These are phyloP conservation scores for Juncus effusus DNA, from an alignment of 176 grass and related monocot species.

Conservation along the genomic window DNA sequence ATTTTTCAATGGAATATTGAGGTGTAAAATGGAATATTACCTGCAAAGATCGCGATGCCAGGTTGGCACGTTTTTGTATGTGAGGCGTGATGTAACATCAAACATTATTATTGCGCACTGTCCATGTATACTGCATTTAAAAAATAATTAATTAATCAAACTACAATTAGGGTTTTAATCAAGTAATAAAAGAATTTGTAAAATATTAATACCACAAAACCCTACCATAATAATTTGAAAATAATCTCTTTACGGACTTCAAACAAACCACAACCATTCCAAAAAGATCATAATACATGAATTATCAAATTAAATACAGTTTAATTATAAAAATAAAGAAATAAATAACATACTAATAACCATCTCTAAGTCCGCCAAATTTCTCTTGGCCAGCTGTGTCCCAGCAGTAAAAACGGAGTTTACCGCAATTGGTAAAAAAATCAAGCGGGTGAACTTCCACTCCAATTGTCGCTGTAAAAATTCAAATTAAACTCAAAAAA, in stretches of 20 bases:
- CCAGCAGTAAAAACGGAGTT: conserved; percentile 89
- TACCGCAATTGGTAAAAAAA: conserved; percentile 84
- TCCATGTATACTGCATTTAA: conserved; percentile 56
- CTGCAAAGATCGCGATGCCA: conserved; percentile 92
- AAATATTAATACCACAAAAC: neutral
- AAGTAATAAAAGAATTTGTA: neutral
- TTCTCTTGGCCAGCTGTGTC: conserved; percentile 87
- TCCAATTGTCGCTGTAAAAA: conserved; percentile 71
- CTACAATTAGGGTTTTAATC: neutral
- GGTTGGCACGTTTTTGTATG: conserved; percentile 85
- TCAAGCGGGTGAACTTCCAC: conserved; percentile 87
- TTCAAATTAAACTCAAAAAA: neutral
- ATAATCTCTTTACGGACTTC: neutral
- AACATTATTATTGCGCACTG: conserved; percentile 93
- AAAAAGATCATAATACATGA: too few species aligned
- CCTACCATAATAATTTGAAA: neutral
- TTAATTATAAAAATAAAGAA: neutral
- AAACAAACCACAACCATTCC: too few species aligned
- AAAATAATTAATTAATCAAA: neutral
- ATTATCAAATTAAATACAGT: too few species aligned
- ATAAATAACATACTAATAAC: conserved; percentile 72
- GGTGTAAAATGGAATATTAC: conserved; percentile 19
- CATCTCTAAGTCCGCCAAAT: conserved; percentile 79
- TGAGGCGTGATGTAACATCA: conserved; percentile 80
- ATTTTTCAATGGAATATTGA: too few species aligned